Conservation (phyloP, 2,329 filamentous ascomycete genomes). For the Fusarium albosuccineum region DNA sequence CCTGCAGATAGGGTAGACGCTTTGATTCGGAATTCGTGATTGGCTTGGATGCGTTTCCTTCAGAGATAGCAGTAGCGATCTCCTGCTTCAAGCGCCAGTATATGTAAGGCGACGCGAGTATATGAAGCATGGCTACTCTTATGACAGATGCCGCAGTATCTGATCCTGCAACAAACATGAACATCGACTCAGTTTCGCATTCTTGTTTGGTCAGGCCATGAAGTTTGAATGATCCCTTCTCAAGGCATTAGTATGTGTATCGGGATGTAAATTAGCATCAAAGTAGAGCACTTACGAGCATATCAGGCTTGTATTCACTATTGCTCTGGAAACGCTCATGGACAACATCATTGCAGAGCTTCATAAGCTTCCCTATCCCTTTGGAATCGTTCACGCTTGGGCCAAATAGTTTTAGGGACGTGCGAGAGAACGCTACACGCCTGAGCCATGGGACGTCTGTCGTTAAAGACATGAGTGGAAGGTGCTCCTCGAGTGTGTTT, state of each 20-base stretch:
- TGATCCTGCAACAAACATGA: constrained; percentile 1
- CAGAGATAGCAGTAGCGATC: background rate
- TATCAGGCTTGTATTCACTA: background rate
- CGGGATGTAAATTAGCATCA: too few species aligned
- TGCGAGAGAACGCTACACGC: background rate
- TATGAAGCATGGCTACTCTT: background rate
- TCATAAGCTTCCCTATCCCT: background rate
- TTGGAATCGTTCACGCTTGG: background rate
- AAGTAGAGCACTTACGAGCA: background rate
- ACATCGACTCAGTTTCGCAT: constrained; percentile 1
- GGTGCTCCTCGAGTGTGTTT: background rate
- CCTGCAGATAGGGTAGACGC: too few species aligned
- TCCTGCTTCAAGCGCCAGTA: background rate
- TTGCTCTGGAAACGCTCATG: background rate
- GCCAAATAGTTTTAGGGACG: background rate
- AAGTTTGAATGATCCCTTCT: constrained; percentile 5
- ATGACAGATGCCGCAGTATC: background rate
- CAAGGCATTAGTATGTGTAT: background rate
- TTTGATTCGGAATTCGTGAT: too few species aligned
- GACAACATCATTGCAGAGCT: background rate
- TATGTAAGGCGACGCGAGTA: background rate
- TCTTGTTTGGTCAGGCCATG: background rate
- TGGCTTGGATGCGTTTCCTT: too few species aligned
- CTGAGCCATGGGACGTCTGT: constrained; percentile 9
- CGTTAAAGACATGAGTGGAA: background rate